Percentiles rank a stretch among this genome's conserved stretches.
phyloP scores from a whole-genome alignment of 495 filamentous ascomycete genomes.

The Penicillium diatomitis region DNA sequence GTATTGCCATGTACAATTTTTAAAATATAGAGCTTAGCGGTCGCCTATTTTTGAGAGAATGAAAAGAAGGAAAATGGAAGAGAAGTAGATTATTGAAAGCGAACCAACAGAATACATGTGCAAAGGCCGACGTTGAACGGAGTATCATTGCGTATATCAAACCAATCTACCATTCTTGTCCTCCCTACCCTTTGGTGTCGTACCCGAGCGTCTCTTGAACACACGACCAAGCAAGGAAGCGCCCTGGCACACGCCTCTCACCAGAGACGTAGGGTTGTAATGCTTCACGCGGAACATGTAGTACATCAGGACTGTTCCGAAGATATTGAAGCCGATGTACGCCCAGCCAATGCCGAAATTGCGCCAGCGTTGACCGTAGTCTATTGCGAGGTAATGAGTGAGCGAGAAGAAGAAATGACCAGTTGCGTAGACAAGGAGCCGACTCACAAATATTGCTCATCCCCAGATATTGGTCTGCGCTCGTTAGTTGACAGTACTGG shows the following conservation, averaged over 20 bases:
- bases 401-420: no score
- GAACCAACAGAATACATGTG: neutral
- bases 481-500: conserved; percentile 35
- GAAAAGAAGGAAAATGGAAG: neutral
- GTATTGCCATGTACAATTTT: no score
- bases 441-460: conserved; percentile 36
- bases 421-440: neutral
- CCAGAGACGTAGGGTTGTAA: conserved; percentile 31
- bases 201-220: conserved; percentile 38
- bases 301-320: conserved; percentile 41
- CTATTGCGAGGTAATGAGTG: neutral
- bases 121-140: neutral
- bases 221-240: conserved; percentile 28
- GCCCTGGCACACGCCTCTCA: conserved; percentile 18
- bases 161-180: conserved; percentile 36
- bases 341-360: conserved; percentile 48
- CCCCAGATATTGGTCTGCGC: conserved; percentile 41
- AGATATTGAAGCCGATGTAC: conserved; percentile 44
- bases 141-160: neutral
- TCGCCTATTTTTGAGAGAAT: no score
- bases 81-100: neutral
- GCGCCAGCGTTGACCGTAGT: conserved; percentile 40
- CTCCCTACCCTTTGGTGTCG: conserved; percentile 52
- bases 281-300: conserved; percentile 45
- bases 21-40: no score